Evolutionary conservation across 169 alveolate genomes (phyloP).

Genomic region (Cryptosporidium canis): DNA sequence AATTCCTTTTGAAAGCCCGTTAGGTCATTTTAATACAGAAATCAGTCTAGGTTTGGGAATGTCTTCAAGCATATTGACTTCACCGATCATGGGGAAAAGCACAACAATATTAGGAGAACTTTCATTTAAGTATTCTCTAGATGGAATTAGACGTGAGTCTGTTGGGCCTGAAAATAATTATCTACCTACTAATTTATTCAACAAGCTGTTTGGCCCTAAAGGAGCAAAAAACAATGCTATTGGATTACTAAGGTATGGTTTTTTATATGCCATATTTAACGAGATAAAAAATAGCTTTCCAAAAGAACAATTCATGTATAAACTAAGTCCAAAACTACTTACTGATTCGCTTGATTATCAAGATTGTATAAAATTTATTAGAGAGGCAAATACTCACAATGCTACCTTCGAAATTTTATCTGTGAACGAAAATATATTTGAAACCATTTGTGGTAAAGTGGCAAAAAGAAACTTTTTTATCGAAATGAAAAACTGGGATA

Average conservation of each 20-base stretch:
- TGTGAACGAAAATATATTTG: neutral
- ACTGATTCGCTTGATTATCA: neutral
- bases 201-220: conserved; percentile 11
- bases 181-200: neutral
- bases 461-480: neutral
- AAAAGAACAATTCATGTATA: neutral
- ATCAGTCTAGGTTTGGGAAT: neutral
- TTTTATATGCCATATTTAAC: conserved; percentile 5
- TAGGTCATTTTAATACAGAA: neutral
- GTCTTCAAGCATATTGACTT: conserved; percentile 21
- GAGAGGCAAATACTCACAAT: neutral
- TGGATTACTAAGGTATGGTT: conserved; percentile 55
- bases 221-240: neutral
- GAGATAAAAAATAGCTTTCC: neutral
- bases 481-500: conserved; percentile 26
- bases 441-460: neutral
- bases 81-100: conserved; percentile 53
- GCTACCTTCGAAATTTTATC: neutral
- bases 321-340: neutral
- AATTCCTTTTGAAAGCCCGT: neutral
- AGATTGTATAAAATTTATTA: conserved; percentile 1
- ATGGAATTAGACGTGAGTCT: neutral
- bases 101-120: conserved; percentile 18
- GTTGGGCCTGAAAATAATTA: neutral
- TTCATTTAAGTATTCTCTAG: conserved; percentile 30